Percentiles rank a stretch among this genome's conserved stretches.
Conservation (phyloP, 2,329 filamentous ascomycete species). For the Exophiala xenobiotica region DNA sequence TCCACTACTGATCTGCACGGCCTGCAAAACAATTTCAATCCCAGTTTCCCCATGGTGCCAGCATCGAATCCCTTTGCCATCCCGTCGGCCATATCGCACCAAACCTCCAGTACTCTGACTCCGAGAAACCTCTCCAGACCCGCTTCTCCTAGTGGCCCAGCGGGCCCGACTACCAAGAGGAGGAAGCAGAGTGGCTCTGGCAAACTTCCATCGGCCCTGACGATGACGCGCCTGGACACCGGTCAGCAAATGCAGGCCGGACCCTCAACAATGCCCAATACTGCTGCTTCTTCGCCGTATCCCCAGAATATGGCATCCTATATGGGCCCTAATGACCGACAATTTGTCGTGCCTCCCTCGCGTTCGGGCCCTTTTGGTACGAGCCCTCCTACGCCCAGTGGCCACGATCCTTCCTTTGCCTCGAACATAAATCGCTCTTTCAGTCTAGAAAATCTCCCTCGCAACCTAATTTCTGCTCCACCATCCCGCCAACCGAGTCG, state of each 20-base stretch:
- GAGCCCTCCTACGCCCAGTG: conserved; percentile 66
- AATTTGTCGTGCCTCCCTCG: conserved; percentile 47
- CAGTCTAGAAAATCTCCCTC: conserved; percentile 64
- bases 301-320: conserved; percentile 40
- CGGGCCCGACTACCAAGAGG: conserved; percentile 72
- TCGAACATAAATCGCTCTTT: conserved; percentile 58
- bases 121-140: conserved; percentile 69
- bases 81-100: conserved; percentile 40
- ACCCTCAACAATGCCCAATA: conserved; percentile 38
- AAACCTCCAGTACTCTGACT: conserved; percentile 50
- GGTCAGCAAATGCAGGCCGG: conserved; percentile 36
- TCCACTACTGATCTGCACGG: conserved; percentile 64
- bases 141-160: conserved; percentile 65
- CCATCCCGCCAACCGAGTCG: conserved; percentile 72
- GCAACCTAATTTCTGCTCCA: conserved; percentile 69
- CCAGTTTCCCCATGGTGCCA: conserved; percentile 41
- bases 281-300: conserved; percentile 43
- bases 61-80: conserved; percentile 39
- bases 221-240: conserved; percentile 79
- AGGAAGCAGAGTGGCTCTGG: conserved; percentile 71
- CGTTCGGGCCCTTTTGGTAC: conserved; percentile 53
- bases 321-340: conserved; percentile 43
- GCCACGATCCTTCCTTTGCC: conserved; percentile 60
- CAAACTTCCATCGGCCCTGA: conserved; percentile 70
- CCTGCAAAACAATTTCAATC: conserved; percentile 54